phyloP scores from a whole-genome alignment of 169 alveolate species.

The Perkinsus marinus region DNA sequence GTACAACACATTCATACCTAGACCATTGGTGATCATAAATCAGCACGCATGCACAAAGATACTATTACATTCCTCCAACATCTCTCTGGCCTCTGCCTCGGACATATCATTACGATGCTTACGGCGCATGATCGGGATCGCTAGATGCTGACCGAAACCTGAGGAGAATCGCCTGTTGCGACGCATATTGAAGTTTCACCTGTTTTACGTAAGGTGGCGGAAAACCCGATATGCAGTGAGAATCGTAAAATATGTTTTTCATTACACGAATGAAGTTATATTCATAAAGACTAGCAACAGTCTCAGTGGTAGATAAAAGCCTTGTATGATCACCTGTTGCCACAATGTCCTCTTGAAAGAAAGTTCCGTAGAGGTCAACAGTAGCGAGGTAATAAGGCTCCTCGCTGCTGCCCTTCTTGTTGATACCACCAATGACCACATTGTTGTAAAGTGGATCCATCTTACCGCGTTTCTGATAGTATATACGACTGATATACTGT shows the following conservation, averaged over 20 bases:
- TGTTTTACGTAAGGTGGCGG: too few relatives aligned
- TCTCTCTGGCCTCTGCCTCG: conserved; percentile 35
- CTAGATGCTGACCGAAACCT: conserved; percentile 49
- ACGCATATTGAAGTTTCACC: too few relatives aligned
- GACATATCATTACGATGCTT: conserved; percentile 39
- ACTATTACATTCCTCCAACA: conserved; percentile 29
- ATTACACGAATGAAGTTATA: too few relatives aligned
- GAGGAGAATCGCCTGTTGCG: too few relatives aligned
- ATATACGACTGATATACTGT: conserved; percentile 30
- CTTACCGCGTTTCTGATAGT: conserved; percentile 41
- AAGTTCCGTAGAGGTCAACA: conserved; percentile 53
- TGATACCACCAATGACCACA: conserved; percentile 39
- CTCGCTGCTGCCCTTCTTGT: conserved; percentile 5
- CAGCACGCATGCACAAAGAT: background rate
- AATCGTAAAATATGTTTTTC: too few relatives aligned
- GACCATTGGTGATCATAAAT: background rate
- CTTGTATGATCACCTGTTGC: conserved; percentile 12
- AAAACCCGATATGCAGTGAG: too few relatives aligned
- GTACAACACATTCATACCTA: conserved; percentile 30
- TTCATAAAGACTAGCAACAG: too few relatives aligned
- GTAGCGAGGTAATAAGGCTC: conserved; percentile 20
- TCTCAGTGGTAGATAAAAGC: background rate
- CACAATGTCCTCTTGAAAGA: conserved; percentile 31
- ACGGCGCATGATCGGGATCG: conserved; percentile 34
- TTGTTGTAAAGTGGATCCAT: conserved; percentile 41